Base-by-base conservation (phyloP, 768 basidiomycete species). In the Candolleomyces efflorescens region DNA sequence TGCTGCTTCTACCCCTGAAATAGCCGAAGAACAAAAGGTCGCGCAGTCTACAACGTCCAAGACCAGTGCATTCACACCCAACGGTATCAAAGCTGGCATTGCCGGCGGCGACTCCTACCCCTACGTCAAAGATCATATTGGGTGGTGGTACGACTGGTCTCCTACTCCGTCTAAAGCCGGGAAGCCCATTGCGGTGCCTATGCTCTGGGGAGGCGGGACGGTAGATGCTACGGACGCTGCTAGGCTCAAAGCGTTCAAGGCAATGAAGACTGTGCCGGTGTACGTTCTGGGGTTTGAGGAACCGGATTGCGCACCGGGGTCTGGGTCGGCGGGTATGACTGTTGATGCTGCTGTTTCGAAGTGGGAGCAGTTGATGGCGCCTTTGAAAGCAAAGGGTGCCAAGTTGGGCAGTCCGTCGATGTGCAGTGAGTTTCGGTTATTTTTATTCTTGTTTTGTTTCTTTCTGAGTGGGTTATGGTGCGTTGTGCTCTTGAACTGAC, bases 111-210 rank as follows among this genome's bases (percentile, higher is more conserved):
- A 80, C 55, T 73, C 76, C 11, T 75, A 73, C 59, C 62, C 68
- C n/a, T 69, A 60, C 55, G 60, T 79, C 50, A 67, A 74, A 52
- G 65, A 71, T 61, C 74, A 77, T 63, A 75, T 80, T 41, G 78
- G 78, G 15, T 80, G 77, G 77, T 80, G 75, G 75, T 78, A 78
- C 55, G 78, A 80, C 62, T 80, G 78, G 77, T 68, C 77, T 9
- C 76, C 78, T 2, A 69, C 69, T 46, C 78, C 78, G 1, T 69
- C 68, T 1, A 73, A 75, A 64, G 59, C 71, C 11, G 75, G 76
- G n/a, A 68, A 60, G 44, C 72, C 75, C 12, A 69, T 78, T 39
- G 68, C 71, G 3, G 75, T 79, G 7, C 76, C 78, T 17, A 79
- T 80, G 78, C 73, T 80, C 5, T 78, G 78, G 78, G 78, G 78